Percentiles rank a stretch among this genome's conserved stretches.
Evolutionary conservation across 2,329 filamentous ascomycete species (phyloP).

Genomic region (Botrytis galanthina): DNA sequence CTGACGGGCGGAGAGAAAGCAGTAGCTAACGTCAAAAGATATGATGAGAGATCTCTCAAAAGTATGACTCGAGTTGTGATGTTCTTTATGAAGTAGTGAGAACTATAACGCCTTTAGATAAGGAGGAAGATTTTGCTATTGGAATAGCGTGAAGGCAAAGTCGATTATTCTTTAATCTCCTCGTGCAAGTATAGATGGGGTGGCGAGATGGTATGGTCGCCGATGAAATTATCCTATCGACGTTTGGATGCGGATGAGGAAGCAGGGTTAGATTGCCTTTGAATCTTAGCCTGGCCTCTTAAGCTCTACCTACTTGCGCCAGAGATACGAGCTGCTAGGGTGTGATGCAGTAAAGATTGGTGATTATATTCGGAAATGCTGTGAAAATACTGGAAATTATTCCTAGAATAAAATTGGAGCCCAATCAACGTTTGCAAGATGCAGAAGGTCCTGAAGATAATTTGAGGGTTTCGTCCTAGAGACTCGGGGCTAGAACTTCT

Average conservation of each 20-base stretch:
- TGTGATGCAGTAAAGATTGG: not conserved
- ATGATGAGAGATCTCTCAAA: not conserved
- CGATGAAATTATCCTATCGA: constrained; percentile 7
- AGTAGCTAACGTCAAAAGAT: not conserved
- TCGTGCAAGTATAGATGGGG: not conserved
- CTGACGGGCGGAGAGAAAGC: not conserved
- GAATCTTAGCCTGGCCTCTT: constrained; percentile 13
- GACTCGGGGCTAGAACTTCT: not conserved
- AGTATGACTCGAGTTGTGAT: not conserved
- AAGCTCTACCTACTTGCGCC: constrained; percentile 13
- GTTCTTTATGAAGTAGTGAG: not conserved
- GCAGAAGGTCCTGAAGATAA: not conserved
- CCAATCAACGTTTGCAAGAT: not conserved
- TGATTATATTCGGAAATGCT: constrained; percentile 3
- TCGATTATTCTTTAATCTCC: not conserved
- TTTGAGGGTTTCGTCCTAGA: not conserved
- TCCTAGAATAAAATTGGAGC: not conserved
- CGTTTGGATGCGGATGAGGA: not conserved
- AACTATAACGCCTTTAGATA: not conserved
- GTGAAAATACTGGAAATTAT: not conserved
- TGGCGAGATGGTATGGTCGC: not conserved
- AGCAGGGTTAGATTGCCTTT: constrained; percentile 2
- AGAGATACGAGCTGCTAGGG: not conserved
- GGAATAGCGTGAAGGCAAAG: not conserved
- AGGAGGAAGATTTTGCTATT: not conserved